phyloP scores from a whole-genome alignment of 768 basidiomycete species.

The Pisolithus microcarpus region DNA sequence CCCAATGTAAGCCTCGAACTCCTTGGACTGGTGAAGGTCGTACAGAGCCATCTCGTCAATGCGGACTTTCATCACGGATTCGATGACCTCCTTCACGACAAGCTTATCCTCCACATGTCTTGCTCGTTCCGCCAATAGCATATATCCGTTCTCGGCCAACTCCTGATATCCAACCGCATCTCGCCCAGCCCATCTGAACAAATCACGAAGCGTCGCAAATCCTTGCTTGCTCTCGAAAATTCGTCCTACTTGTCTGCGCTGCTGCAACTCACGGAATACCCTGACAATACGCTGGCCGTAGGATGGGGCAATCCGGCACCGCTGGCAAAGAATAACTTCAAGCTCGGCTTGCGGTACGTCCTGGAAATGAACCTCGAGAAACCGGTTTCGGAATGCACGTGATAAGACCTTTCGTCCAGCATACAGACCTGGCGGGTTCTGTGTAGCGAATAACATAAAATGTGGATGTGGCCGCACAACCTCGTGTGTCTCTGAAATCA shows the following conservation, averaged over 20 bases:
- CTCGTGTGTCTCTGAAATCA: conserved; percentile 95
- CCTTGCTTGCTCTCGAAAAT: conserved; percentile 98
- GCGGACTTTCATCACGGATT: conserved; percentile 78
- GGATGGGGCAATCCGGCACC: conserved; percentile 89
- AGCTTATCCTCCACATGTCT: conserved; percentile 78
- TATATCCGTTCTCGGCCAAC: conserved; percentile 93
- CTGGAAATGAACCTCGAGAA: conserved; percentile 95
- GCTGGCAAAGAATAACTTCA: conserved; percentile 87
- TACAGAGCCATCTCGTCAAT: conserved; percentile 74
- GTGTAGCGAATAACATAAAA: conserved; percentile 98
- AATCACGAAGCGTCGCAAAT: conserved; percentile 92
- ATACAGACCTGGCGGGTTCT: conserved; percentile 95
- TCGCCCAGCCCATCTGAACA: conserved; percentile 95
- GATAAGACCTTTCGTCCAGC: conserved; percentile 93
- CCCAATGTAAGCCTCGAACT: conserved; percentile 45
- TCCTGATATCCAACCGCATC: conserved; percentile 87
- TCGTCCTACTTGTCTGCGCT: conserved; percentile 80
- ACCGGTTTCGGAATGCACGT: conserved; percentile 93
- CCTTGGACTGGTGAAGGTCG: conserved; percentile 38
- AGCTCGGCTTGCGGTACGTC: conserved; percentile 93
- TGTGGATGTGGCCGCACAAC: conserved; percentile 88
- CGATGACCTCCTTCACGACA: conserved; percentile 89
- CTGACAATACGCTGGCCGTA: conserved; percentile 85
- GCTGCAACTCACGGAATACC: conserved; percentile 91
- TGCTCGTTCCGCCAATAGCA: conserved; percentile 90